Evolutionary conservation across 2,329 filamentous ascomycete genomes (phyloP), one percentile per base, ranked within the genome.

Genomic region (Nemania sp.): DNA sequence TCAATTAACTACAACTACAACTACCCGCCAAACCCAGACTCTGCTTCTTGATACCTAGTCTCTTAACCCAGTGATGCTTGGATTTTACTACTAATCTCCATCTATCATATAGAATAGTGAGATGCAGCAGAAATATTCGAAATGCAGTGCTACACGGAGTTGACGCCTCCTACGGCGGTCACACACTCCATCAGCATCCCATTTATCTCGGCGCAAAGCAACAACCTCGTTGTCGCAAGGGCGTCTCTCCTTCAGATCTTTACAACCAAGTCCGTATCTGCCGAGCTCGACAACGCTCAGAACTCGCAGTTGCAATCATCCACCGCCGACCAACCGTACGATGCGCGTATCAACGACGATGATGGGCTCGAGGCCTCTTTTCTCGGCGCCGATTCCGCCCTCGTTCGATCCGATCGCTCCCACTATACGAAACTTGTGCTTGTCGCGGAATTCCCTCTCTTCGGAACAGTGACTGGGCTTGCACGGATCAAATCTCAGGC

Each of bases 101-200:
- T 24, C n/a, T 55, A 52, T 11, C 20, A 35, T 45, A 27, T 51
- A n/a, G n/a, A n/a, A 11, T 49, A 52, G 54, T 77, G 76, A 77
- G 66, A 78, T 78, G 76, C 74, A 64, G 73, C 70, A 70, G 62
- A 64, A 26, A 63, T 49, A 52, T 61, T 64, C 73, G 76, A 67
- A 68, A 98, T 98, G 95, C 95, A 98, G 88, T 97, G 93, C 86
- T 98, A 98, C 83, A 94, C 93, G 78, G 96, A 99, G 86, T 87
- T 99, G 80, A 90, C 93, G 80, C 92, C 95, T 84, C 94, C 96
- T 62, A 97, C 94, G 79, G 94, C 94, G 79, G 94, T 98, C 82
- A 94, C 93, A 77, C 92, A 97, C 83, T 93, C 94, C 72, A 83
- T 98, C 76, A 88, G 86, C 68, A 82, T 97, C 47, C 89, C 94